Base-by-base conservation (phyloP, 2,329 filamentous ascomycete genomes). In the Blumeria hordei region DNA sequence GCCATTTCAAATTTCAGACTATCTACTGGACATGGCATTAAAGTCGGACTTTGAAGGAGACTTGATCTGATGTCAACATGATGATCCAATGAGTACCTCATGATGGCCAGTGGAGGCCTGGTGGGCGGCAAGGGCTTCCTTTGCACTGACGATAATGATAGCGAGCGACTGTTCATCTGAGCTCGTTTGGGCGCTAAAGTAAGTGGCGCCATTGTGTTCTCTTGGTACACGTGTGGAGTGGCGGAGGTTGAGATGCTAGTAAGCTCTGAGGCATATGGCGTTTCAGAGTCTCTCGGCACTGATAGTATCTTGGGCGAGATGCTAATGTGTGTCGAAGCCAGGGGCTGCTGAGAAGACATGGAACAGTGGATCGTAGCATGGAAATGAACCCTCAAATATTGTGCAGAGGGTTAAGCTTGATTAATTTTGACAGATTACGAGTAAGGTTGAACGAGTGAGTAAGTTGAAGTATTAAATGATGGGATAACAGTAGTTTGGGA, bases 61-160 rank as follows among this genome's bases (percentile, higher is more conserved):
- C 71, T 69, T 54, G 68, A 64, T 52, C 62, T 67, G 39, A 67
- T 66, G 61, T 62, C 57, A 36, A 64, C 59, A 37, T 61, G 59
- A 50, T 69, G 65, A 56, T 65, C 67, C 33, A 70, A 68, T 28
- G 72, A 74, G 65, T 70, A 74, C 57, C 72, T 68, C 36, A 71
- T 69, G 54, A 71, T 28, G 21, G 21, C 73, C 59, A 75, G 63
- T 57, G 72, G 69, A 41, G 74, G 76, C 52, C 74, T 74, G 35
- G 73, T 72, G 7, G 70, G 68, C 45, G 77, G 78, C 58, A 81
- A 64, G 55, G 78, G 78, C 67, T 81, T 81, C 58, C 78, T 72
- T 64, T 73, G 74, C 67, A 81, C 62, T 3, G 61, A 56, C 53
- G 63, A 63, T n/a, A 61, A 57, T 34, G 59, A 57, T n/a, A 54